Conservation (phyloP, 352 stramenopile species). For the Pythium monospermum region DNA sequence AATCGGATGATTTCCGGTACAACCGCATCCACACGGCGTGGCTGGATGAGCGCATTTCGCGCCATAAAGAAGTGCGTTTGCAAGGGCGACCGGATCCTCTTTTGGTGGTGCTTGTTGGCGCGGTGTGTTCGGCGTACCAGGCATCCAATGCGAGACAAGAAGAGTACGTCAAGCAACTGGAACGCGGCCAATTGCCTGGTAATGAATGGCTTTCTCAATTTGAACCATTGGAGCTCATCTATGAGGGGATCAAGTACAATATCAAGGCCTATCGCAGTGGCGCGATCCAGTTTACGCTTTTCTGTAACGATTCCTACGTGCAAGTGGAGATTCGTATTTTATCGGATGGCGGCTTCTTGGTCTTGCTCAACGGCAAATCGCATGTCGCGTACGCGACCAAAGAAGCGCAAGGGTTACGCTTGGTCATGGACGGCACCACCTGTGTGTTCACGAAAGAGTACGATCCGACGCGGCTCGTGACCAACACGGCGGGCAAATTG, state of each 20-base stretch:
- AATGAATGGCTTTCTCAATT: constrained; percentile 80
- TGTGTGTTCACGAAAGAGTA: constrained; percentile 99
- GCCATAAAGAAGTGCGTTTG: constrained; percentile 87
- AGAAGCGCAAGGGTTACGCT: constrained; percentile 83
- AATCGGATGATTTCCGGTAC: constrained; percentile 97
- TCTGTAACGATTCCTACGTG: constrained; percentile 83
- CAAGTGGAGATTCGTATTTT: constrained; percentile 94
- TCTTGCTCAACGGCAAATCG: constrained; percentile 95
- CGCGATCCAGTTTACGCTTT: constrained; percentile 90
- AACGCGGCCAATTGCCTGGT: constrained; percentile 91
- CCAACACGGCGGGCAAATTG: constrained; percentile 98
- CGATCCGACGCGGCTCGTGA: constrained; percentile 96
- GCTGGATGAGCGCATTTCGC: constrained; percentile 96
- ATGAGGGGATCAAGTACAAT: constrained; percentile 99
- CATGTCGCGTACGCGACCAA: constrained; percentile 97
- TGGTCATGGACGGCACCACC: constrained; percentile 94
- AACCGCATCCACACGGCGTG: constrained; percentile 99
- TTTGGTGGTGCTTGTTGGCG: constrained; percentile 86
- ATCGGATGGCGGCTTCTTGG: constrained; percentile 97
- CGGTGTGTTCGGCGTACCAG: constrained; percentile 81
- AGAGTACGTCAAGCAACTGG: constrained; percentile 80
- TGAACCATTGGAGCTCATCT: constrained; percentile 96
- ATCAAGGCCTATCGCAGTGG: constrained; percentile 89
- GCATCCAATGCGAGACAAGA: constrained; percentile 62
- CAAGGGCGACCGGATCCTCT: constrained; percentile 80